Evolutionary conservation across 1,284 basidiomycete genomes (phyloP).

Genomic region (Meripilus lineatus): DNA sequence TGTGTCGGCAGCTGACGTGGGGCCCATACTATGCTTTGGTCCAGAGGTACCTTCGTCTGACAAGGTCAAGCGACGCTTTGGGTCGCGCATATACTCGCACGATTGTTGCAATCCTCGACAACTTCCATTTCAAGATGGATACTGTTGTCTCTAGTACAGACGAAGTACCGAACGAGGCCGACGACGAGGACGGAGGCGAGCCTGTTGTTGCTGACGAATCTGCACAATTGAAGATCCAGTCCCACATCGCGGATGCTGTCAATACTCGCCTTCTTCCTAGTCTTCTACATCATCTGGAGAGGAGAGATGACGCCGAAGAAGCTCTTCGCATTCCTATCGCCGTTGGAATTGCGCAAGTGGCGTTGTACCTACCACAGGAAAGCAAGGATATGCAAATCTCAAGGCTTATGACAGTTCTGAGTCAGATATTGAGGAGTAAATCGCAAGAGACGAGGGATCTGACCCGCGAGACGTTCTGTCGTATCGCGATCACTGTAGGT

Average conservation of each 20-base stretch:
- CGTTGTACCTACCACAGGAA: conserved; percentile 73
- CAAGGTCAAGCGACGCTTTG: conserved; percentile 66
- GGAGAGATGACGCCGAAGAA: conserved; percentile 82
- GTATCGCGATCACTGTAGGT: conserved; percentile 76
- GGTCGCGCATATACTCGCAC: conserved; percentile 86
- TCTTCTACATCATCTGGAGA: conserved; percentile 75
- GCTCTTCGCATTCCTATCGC: conserved; percentile 84
- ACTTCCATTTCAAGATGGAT: conserved; percentile 89
- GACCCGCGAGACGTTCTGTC: conserved; percentile 79
- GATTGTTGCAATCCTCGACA: conserved; percentile 83
- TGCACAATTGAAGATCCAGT: conserved; percentile 24
- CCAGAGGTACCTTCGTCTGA: conserved; percentile 77
- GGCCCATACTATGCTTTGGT: conserved; percentile 80
- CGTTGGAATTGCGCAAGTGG: conserved; percentile 84
- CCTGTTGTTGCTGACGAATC: conserved; percentile 26
- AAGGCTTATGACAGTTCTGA: conserved; percentile 79
- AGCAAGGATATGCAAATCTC: conserved; percentile 71
- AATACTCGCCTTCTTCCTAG: conserved; percentile 71
- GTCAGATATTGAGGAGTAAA: conserved; percentile 86
- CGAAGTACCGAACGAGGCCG: conserved; percentile 15
- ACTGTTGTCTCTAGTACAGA: conserved; percentile 28
- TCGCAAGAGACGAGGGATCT: conserved; percentile 94
- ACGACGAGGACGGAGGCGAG: conserved; percentile 29
- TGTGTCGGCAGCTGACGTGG: conserved; percentile 80
- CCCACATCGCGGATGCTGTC: conserved; percentile 72